These are phyloP conservation scores for Sordariomycetes sp. DNA, from an alignment of 2,329 filamentous ascomycete species.

Conservation along the genomic window DNA sequence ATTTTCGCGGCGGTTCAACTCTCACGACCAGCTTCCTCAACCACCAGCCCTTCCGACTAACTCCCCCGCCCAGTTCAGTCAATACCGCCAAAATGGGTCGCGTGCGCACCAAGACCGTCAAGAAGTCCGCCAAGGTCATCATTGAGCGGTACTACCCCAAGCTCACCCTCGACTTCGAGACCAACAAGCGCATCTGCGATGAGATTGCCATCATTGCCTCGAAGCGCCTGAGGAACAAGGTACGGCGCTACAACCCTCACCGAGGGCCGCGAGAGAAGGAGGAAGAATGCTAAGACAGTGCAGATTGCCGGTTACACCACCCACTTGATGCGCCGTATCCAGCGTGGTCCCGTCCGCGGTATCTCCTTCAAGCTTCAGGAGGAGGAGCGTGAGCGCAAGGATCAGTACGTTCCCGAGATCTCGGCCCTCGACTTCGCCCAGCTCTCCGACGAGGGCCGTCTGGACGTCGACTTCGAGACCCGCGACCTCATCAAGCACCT, in stretches of 20 bases:
- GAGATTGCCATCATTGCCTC: constrained; percentile 99
- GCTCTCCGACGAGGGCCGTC: constrained; percentile 83
- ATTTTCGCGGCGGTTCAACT: constrained; percentile 1
- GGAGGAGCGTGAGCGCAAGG: constrained; percentile 99
- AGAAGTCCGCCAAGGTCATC: constrained; percentile 94
- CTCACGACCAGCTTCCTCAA: background rate
- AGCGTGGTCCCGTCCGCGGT: constrained; percentile 96
- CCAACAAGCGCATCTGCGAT: constrained; percentile 99
- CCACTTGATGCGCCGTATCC: constrained; percentile 99
- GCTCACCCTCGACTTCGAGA: constrained; percentile 99
- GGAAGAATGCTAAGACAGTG: background rate
- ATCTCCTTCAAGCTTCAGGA: constrained; percentile 99
- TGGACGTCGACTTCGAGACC: constrained; percentile 94
- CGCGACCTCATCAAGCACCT: constrained; percentile 99
- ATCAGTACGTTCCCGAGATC: constrained; percentile 99
- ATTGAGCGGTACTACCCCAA: constrained; percentile 98
- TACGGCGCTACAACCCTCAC: constrained; percentile 31
- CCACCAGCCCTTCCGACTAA: constrained; percentile 3
- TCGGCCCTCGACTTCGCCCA: constrained; percentile 97
- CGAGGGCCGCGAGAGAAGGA: background rate
- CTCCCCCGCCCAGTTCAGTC: constrained; percentile 23
- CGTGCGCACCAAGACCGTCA: constrained; percentile 62
- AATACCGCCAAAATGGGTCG: constrained; percentile 58
- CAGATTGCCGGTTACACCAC: constrained; percentile 98
- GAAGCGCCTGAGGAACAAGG: constrained; percentile 99